Conservation (phyloP, 2,329 filamentous ascomycete species). For the Monosporascus sp. region DNA sequence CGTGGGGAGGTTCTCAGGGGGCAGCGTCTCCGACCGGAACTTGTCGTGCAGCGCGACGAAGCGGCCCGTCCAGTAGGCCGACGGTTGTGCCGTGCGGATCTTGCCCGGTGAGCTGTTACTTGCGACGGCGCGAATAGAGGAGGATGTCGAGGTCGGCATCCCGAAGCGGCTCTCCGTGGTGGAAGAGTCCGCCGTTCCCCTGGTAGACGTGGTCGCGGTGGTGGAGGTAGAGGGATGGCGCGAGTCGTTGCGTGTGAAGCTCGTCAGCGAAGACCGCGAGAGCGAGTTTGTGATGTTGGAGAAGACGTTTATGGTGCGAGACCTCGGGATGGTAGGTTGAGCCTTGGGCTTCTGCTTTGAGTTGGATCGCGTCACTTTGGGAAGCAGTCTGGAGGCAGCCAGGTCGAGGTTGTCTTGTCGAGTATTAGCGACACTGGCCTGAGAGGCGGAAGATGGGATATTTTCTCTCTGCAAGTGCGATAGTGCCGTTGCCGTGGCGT, state of each 20-base stretch:
- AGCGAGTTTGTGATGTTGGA: conserved; percentile 42
- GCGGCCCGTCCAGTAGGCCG: conserved; percentile 58
- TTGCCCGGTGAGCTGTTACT: conserved; percentile 1
- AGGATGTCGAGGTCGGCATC: neutral
- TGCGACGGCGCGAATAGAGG: neutral
- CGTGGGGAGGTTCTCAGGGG: conserved; percentile 18
- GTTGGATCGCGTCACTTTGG: neutral
- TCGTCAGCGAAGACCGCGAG: conserved; percentile 28
- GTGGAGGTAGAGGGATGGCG: conserved; percentile 34
- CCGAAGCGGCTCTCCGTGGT: neutral
- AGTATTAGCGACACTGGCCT: conserved; percentile 4
- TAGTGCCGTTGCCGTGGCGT: conserved; percentile 6
- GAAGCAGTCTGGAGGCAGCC: conserved; percentile 2
- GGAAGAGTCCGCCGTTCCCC: too few relatives aligned
- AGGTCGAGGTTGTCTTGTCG: conserved; percentile 11
- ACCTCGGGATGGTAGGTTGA: conserved; percentile 33
- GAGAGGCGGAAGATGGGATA: conserved; percentile 13
- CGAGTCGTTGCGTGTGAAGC: conserved; percentile 37
- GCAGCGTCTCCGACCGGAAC: conserved; percentile 39
- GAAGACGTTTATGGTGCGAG: conserved; percentile 40
- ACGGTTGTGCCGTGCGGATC: conserved; percentile 39
- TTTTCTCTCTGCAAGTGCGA: conserved; percentile 18
- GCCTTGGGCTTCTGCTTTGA: conserved; percentile 9
- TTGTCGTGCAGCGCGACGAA: conserved; percentile 54
- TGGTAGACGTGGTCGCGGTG: neutral